These are phyloP conservation scores for Knufia petricola DNA, from an alignment of 2,329 filamentous ascomycete genomes.

Conservation along the genomic window DNA sequence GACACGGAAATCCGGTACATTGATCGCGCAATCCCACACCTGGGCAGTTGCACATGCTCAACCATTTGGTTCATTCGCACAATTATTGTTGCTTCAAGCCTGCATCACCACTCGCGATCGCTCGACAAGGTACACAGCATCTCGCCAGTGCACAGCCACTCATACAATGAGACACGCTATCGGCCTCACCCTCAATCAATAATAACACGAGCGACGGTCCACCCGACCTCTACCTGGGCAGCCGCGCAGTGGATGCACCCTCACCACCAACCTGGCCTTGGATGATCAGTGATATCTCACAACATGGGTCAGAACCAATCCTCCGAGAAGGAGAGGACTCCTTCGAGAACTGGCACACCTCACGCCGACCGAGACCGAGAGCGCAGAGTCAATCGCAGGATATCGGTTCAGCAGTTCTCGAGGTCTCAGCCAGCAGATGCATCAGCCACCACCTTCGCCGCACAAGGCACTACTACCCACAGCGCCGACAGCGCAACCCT, in stretches of 20 bases:
- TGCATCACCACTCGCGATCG: conserved; percentile 7
- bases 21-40: too few relatives aligned
- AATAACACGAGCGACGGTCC: too few relatives aligned
- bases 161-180: neutral
- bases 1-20: too few relatives aligned
- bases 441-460: conserved; percentile 35
- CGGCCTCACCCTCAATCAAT: neutral
- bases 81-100: conserved; percentile 16
- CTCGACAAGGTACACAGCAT: too few relatives aligned
- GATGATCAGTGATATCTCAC: neutral
- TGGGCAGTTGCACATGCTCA: neutral
- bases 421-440: conserved; percentile 36
- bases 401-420: conserved; percentile 33
- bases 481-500: conserved; percentile 26
- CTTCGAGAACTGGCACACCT: conserved; percentile 15
- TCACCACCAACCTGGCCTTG: neutral
- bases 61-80: too few relatives aligned
- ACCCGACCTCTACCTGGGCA: neutral
- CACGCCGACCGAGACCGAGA: conserved; percentile 25
- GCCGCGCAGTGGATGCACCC: conserved; percentile 5
- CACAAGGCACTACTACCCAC: conserved; percentile 29
- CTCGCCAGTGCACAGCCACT: too few relatives aligned
- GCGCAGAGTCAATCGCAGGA: conserved; percentile 31
- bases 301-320: conserved; percentile 24
- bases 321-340: conserved; percentile 20